Evolutionary conservation across 2,329 filamentous ascomycete genomes (phyloP), one percentile per base, ranked within the genome.

Genomic region (Epichloe gansuensis): DNA sequence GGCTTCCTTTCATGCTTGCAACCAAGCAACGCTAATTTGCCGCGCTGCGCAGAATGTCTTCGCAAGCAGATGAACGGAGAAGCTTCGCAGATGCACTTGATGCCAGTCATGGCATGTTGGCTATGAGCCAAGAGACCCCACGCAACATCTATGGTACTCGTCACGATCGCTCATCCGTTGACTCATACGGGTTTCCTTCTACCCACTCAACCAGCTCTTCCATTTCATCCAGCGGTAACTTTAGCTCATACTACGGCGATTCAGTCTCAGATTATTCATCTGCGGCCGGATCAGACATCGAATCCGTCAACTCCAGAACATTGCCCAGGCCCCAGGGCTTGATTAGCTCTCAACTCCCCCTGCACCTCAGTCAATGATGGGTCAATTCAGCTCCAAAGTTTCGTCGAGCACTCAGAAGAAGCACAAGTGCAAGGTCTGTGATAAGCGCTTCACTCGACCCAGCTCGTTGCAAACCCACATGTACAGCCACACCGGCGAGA

Each of bases 371-470:
- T 94, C 91, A 0, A 96, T 98, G 90, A 98, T 98, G 93, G 83
- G 89, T 50, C 91, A 95, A 63, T 97, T 97, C 73, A 96, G 88
- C 71, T 96, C 91, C 57, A 96, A 96, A 72, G 85, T 96, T 50
- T 91, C 90, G 0, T 91, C 88, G 17, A 95, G 89, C 72, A 93
- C 91, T 9, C 90, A 96, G 67, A 97, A 97, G 82, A 97, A 97
- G 77, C 93, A 97, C 75, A 96, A 96, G 76, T 97, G 91, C 80
- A 96, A 95, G 73, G 88, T 97, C 55, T 97, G 91, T 75, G 91
- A 96, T 71, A 96, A 97, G 78, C 83, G 91, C 44, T 97, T 97
- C 69, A 96, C 91, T 2, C 81, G 91, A 52, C 91, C 91, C 1
- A 95, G 90, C 65, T 96, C 91, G 13, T 71, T 97, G 41, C 91